A percentile compares a stretch with the other conserved stretches of the same genome.
These are phyloP conservation scores for Globisporangium alternatum DNA, from an alignment of 352 stramenopile species.

Conservation along the genomic window DNA sequence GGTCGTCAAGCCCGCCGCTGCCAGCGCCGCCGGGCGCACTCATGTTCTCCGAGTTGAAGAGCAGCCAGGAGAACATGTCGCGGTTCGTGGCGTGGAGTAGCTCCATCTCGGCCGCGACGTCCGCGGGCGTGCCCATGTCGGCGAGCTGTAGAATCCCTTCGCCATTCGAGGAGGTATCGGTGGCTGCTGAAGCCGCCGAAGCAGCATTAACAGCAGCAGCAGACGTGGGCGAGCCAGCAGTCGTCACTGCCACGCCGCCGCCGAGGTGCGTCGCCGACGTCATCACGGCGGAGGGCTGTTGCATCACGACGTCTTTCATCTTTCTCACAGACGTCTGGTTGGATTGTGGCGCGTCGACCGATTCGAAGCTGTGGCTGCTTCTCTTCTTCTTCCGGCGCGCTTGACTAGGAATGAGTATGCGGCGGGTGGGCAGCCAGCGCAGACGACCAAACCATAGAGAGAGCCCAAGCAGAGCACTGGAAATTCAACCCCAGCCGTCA, in stretches of 20 bases:
- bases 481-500: constrained; percentile 20
- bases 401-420: constrained; percentile 15
- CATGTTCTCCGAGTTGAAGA: constrained; percentile 87
- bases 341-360: constrained; percentile 8
- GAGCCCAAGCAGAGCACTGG: constrained; percentile 11
- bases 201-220: neutral
- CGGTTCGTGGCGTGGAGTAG: constrained; percentile 65
- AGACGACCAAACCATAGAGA: neutral
- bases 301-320: constrained; percentile 20
- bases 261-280: constrained; percentile 11
- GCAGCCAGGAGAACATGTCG: constrained; percentile 84
- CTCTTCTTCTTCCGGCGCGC: neutral
- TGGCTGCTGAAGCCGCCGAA: neutral
- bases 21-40: constrained; percentile 30
- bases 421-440: neutral
- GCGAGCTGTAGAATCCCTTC: constrained; percentile 15
- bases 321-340: constrained; percentile 6
- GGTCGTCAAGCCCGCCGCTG: constrained; percentile 39
- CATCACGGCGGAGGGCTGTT: constrained; percentile 9
- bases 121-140: constrained; percentile 24
- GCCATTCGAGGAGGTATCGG: neutral
- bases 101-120: constrained; percentile 55
- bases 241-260: constrained; percentile 9
- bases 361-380: neutral
- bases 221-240: constrained; percentile 5